Conservation (phyloP, 2,329 filamentous ascomycete species). For the Colletotrichum caudatum region DNA sequence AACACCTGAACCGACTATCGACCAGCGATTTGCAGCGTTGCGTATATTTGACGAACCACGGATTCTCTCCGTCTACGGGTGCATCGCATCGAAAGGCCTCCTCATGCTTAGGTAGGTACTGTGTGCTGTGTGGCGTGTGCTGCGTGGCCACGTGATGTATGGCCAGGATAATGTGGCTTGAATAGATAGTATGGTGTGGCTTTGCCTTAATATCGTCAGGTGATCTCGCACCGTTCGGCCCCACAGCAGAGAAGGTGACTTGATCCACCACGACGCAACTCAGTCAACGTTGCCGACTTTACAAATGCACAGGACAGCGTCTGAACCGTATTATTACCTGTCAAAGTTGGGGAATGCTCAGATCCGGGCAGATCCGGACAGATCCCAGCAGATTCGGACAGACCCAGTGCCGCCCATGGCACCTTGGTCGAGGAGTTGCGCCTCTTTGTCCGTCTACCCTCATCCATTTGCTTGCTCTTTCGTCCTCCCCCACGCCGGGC, state of each 20-base stretch:
- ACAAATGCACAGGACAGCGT: background rate
- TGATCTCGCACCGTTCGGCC: background rate
- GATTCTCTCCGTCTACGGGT: too few relatives aligned
- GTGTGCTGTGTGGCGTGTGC: too few relatives aligned
- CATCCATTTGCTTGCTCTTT: background rate
- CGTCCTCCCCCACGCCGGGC: background rate
- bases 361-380: background rate
- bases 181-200: background rate
- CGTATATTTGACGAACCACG: too few relatives aligned
- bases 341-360: background rate
- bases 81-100: background rate
- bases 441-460: background rate
- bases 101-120: background rate
- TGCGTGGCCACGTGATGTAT: background rate
- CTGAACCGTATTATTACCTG: background rate
- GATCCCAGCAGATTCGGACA: too few relatives aligned
- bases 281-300: background rate
- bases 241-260: background rate
- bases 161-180: background rate
- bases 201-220: background rate
- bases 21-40: background rate
- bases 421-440: background rate
- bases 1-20: constrained; percentile 19
- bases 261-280: background rate
- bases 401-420: too few relatives aligned